Evolutionary conservation across 2,329 filamentous ascomycete species (phyloP).

Genomic region (Calonectria naviculata): DNA sequence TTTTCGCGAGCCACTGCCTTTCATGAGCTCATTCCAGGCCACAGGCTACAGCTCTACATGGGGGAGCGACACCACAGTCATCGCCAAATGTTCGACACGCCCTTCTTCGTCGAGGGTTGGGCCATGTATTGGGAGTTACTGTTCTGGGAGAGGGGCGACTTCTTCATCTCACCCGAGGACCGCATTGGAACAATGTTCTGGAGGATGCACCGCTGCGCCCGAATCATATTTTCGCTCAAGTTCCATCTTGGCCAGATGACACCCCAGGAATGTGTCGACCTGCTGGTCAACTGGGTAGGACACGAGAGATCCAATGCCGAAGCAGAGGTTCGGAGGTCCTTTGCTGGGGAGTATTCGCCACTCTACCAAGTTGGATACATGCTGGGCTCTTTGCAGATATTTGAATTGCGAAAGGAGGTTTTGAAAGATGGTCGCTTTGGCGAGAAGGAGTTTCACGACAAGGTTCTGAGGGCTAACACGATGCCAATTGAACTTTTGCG

Average conservation of each 20-base stretch:
- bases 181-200: constrained; percentile 69
- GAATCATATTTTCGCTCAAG: constrained; percentile 67
- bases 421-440: constrained; percentile 49
- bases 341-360: constrained; percentile 66
- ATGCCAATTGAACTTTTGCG: constrained; percentile 67
- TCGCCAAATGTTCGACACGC: constrained; percentile 63
- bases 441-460: constrained; percentile 68
- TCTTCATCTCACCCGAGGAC: constrained; percentile 61
- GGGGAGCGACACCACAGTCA: constrained; percentile 59
- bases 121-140: constrained; percentile 71
- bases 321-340: constrained; percentile 67
- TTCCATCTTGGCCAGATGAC: constrained; percentile 68
- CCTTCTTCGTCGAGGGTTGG: constrained; percentile 72
- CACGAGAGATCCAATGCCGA: constrained; percentile 70
- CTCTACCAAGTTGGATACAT: constrained; percentile 71
- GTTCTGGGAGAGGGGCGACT: constrained; percentile 65
- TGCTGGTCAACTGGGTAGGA: constrained; percentile 66
- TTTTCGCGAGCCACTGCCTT: constrained; percentile 70
- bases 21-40: constrained; percentile 71
- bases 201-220: constrained; percentile 71
- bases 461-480: constrained; percentile 59
- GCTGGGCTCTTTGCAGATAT: constrained; percentile 68
- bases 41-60: constrained; percentile 64
- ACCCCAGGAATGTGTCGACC: constrained; percentile 65
- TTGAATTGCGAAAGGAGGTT: constrained; percentile 60